Evolutionary conservation across 2,329 filamentous ascomycete species (phyloP), one percentile per base, ranked within the genome.

Genomic region (Trichoderma gracile): DNA sequence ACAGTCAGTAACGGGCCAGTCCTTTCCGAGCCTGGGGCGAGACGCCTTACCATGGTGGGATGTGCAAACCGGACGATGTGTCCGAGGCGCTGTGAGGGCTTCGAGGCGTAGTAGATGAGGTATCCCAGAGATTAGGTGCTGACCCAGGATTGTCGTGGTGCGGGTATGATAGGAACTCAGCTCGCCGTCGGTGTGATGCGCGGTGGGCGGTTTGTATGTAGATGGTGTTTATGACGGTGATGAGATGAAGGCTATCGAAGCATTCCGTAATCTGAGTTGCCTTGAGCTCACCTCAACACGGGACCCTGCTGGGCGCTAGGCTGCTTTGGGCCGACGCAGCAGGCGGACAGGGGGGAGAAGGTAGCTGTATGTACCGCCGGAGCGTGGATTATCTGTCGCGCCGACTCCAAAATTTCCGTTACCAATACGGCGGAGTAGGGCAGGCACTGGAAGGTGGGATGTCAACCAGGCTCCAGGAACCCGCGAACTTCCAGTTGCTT

Each of bases 191-290:
- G 65, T 66, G 65, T 65, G 15, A 49, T 64, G 66, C 47, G 53
- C 46, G 50, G 61, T 40, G 71, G 71, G 62, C 5, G 33, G 12
- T 14, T 38, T 38, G 33, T 38, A 38, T 38, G 33, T 27, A 27
- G 27, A 14, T 38, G 12, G 33, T 38, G 33, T 14, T 38, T 68
- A 62, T 71, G 71, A 67, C 68, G 71, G 69, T 71, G 71, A 67
- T 70, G 72, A 73, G 71, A 67, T 70, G 72, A 73, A 75, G 70
- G 73, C 69, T 68, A 71, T 72, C 66, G 70, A 73, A 72, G 73
- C 74, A 74, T 78, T 75, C 74, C 76, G 76, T 79, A 78, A 78
- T 76, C 74, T 71, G 71, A 62, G 75, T 72, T 77, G 77, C 76
- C 77, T 78, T 76, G 74, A 77, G 75, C 75, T 77, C 66, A 53